Percentiles rank a stretch among this genome's conserved stretches.
Evolutionary conservation across 2,329 filamentous ascomycete species (phyloP).

Genomic region (Talaromyces albobiverticillius): DNA sequence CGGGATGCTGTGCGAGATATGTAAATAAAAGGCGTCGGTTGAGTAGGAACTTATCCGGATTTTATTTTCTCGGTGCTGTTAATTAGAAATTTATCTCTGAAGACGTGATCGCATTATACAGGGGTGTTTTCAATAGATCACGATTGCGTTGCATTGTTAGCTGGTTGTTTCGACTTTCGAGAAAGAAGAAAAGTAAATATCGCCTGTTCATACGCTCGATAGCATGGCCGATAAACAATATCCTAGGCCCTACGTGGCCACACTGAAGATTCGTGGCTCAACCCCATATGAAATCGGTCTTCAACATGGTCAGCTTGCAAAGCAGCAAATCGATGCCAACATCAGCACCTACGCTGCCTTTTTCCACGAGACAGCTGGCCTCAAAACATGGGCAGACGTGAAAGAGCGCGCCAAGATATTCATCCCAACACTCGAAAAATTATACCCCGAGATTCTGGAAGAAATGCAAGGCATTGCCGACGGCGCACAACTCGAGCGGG

Average conservation of each 20-base stretch:
- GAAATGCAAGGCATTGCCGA: constrained; percentile 9
- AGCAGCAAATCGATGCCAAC: not conserved
- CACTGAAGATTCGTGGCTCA: not conserved
- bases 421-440: not conserved
- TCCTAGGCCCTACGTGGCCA: not conserved
- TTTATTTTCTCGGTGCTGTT: no score
- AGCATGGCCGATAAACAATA: not conserved
- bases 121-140: no score
- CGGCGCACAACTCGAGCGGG: not conserved
- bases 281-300: constrained; percentile 4
- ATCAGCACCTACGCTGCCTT: constrained; percentile 1
- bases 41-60: no score
- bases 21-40: no score
- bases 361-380: constrained; percentile 3
- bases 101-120: no score
- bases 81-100: no score
- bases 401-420: not conserved
- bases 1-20: no score
- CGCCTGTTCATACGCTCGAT: no score
- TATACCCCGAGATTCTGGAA: constrained; percentile 2
- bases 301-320: not conserved
- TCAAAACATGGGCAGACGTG: constrained; percentile 3
- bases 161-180: no score
- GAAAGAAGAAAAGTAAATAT: no score
- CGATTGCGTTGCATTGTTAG: no score